Base-by-base conservation (phyloP, 164 flowering plant species). In the Paratinospora sagittata region DNA sequence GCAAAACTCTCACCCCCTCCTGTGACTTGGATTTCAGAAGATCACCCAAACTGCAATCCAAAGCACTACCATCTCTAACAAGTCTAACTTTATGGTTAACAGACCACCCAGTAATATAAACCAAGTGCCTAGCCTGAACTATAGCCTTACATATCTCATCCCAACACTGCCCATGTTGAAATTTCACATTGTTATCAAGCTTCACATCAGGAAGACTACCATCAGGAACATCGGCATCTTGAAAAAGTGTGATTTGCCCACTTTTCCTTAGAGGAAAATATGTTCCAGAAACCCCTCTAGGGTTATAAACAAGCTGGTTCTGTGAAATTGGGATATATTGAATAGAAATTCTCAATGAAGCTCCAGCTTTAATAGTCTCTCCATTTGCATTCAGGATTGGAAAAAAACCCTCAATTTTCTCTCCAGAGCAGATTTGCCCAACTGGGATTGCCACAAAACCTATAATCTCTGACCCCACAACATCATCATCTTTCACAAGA, bases 91-190 rank as follows among this genome's bases (percentile, higher is more conserved):
- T 83, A 82, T 92, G 95, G 85, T 92, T 92, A 41, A 95, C 90
- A 14, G 99, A 92, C 99, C 99, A 95, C 23, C 99, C 98, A 3
- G 96, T 84, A 36, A 95, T 92, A 75, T 95, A 92, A 58, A 92
- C 77, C 70, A 92, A 74, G 3, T 88, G 82, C 0, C 82, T 81
- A 14, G 99, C 99, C 61, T 85, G 90, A 24, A 89, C 75, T 72
- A 95, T 86, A 3, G 98, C 93, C 76, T 90, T 84, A 77, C 81
- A 87, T 21, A 95, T 91, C 75, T 95, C 98, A 63, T 60, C 71
- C 99, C 99, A 95, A 73, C 99, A 95, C 78, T 88, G 84, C 62
- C 99, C 99, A 83, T 95, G 93, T 43, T 82, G 87, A 73, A 90
- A 91, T 6, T 75, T 41, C 84, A 78, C 75, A 39, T 88, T 91